These are phyloP conservation scores for Brettanomyces bruxellensis DNA, from an alignment of 805 yeast species.

Conservation along the genomic window DNA sequence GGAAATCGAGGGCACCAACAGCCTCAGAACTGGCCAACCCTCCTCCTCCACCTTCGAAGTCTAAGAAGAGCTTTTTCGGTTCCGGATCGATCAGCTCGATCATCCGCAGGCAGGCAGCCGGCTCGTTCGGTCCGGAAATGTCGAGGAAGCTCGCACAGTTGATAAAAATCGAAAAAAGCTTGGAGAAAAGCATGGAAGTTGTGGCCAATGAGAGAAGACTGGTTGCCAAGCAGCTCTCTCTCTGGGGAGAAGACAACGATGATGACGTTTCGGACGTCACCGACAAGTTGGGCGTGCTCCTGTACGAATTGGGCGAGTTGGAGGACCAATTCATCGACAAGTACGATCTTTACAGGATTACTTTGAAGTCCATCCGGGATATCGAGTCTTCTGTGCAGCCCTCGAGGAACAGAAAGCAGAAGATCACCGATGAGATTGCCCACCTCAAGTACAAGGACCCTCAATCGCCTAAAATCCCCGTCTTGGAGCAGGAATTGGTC, in stretches of 20 bases:
- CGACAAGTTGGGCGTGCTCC: constrained; percentile 91
- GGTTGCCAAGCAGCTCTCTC: constrained; percentile 92
- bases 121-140: constrained; percentile 89
- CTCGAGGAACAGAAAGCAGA: constrained; percentile 94
- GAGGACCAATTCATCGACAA: constrained; percentile 98
- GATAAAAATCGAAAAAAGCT: constrained; percentile 93
- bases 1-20: constrained; percentile 93
- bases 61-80: constrained; percentile 68
- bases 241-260: constrained; percentile 98
- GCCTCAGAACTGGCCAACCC: constrained; percentile 97
- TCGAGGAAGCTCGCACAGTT: constrained; percentile 85
- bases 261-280: constrained; percentile 96
- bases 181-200: constrained; percentile 87
- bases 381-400: constrained; percentile 98
- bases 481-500: constrained; percentile 95
- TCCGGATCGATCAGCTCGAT: constrained; percentile 58
- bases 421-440: constrained; percentile 95
- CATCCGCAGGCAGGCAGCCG: constrained; percentile 79
- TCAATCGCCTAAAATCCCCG: constrained; percentile 89
- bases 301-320: constrained; percentile 94
- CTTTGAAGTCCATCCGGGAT: constrained; percentile 89
- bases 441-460: constrained; percentile 98
- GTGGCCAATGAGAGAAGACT: constrained; percentile 91
- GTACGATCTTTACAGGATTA: constrained; percentile 96
- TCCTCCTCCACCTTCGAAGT: constrained; percentile 86